Base-by-base conservation (phyloP, 1,284 basidiomycete genomes). In the Boletus sp. region DNA sequence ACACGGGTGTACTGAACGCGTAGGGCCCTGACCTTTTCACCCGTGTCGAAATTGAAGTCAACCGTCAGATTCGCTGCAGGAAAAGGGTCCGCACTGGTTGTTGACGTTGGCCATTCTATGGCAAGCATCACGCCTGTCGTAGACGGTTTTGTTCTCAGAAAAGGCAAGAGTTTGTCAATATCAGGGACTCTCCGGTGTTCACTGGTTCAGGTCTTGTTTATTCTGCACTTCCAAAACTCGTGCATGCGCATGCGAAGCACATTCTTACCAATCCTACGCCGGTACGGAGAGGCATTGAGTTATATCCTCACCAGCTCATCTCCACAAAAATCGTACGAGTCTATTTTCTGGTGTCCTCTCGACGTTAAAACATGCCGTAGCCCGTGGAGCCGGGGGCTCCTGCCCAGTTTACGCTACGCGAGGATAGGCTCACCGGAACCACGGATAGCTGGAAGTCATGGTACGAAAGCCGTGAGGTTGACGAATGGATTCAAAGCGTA, bases 91-190 rank as follows among this genome's bases (percentile, higher is more conserved):
- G 94, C 95, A 3, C 75, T 99, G 41, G 90, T 99, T 0, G 84
- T 99, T 41, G 95, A 99, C 61, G 80, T 99, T 35, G 96, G 96
- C 5, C 85, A 91, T 54, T 82, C 88, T 17, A 84, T 87, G 65
- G 85, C 88, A 8, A 94, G 91, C 53, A 91, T 96, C 14, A 93
- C 92, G 1, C 96, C 96, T 1, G 89, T 99, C 9, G 92, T 95
- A 8, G 96, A 99, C 61, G 96, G 96, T 0, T 99, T 99, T 61
- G 95, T 99, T 30, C 78, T 99, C 40, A 81, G 94, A 57, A 97
- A 97, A 78, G 94, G 94, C 84, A 53, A 52, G 63, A 51, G 36
- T 46, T 29, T 50, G 36, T 50, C 33, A 5, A 33, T n/a, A 32
- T 45, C 41, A 13, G 32, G 33, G 4, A 27, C 14, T 42, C 23